Evolutionary conservation across 1,284 basidiomycete species (phyloP), one percentile per base, ranked within the genome.

Genomic region (Austroboletus rostrupii): DNA sequence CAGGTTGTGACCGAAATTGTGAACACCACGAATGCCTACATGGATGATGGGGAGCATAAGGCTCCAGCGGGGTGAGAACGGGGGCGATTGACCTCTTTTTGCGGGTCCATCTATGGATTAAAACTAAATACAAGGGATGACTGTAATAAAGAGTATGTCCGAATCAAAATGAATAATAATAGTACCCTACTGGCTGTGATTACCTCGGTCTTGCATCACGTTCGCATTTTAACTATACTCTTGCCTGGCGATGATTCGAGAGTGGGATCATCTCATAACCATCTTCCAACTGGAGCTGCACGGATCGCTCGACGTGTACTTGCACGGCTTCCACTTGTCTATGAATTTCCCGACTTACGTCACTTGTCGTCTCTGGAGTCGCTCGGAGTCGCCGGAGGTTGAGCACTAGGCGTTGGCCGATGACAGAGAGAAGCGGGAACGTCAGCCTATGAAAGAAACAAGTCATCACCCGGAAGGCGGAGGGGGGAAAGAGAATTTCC

Each of bases 361-460:
- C 40, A 17, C 35, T 21, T 11, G 47, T 54, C 33, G 55, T 42
- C n/a, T 50, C 17, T 0, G 13, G 19, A 0, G 1, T 47, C 10
- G 14, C 3, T 11, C 38, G 47, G 5, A 49, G 20, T 16, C n/a
- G 9, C 11, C 64, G 53, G 7, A 62, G 58, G 40, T 62, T 66
- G 39, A 64, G 51, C 6, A 64, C 49, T 42, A 65, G 49, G 7
- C 60, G 64, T 17, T 66, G 61, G 11, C 61, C 61, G 9, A 55
- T 17, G 35, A 52, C 17, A 1, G 50, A 35, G 23, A 64, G 29
- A 17, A 64, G 3, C 2, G 63, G 49, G 7, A 36, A 38, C 16
- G 50, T 29, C 12, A 58, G 0, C 29, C 62, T 61, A 21, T 2
- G 19, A 33, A n/a, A 13, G 13, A n/a, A 14, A n/a, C 12, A 13